A percentile compares a stretch with the other conserved stretches of the same genome.
Evolutionary conservation across 2,329 filamentous ascomycete genomes (phyloP).

Genomic region (Neobulgaria alba): DNA sequence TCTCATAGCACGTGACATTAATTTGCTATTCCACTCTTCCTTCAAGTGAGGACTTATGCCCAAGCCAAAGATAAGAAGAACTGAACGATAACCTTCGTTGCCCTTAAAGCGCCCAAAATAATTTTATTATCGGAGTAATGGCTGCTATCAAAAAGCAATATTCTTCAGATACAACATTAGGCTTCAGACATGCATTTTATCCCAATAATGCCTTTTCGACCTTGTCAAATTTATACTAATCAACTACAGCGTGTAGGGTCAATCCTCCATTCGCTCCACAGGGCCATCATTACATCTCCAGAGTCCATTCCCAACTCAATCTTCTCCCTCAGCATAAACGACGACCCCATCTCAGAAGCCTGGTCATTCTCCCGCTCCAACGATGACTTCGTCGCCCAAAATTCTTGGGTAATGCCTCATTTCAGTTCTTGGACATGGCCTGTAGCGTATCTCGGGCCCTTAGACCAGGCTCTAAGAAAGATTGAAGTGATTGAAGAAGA

Average conservation of each 20-base stretch:
- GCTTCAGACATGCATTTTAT: too few relatives aligned
- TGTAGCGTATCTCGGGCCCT: slow-evolving; percentile 39
- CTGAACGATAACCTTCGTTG: too few relatives aligned
- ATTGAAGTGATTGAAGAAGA: slow-evolving; percentile 32
- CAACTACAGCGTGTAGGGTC: slow-evolving; percentile 36
- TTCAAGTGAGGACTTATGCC: too few relatives aligned
- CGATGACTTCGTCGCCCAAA: slow-evolving; percentile 29
- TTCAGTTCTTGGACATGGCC: slow-evolving; percentile 49
- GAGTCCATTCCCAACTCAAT: slow-evolving; percentile 40
- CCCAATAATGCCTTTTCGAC: too few relatives aligned
- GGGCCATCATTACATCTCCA: slow-evolving; percentile 42
- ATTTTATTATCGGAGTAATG: too few relatives aligned
- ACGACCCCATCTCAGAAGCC: slow-evolving; percentile 36
- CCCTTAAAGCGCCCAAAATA: too few relatives aligned
- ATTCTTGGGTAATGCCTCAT: slow-evolving; percentile 45
- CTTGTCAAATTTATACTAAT: background rate
- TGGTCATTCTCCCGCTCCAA: slow-evolving; percentile 41
- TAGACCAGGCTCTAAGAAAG: slow-evolving; percentile 32
- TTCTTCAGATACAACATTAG: too few relatives aligned
- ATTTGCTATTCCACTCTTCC: too few relatives aligned
- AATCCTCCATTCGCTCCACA: slow-evolving; percentile 45
- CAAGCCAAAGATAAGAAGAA: too few relatives aligned
- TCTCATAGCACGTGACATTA: too few relatives aligned
- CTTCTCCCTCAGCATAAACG: slow-evolving; percentile 44
- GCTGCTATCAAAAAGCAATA: too few relatives aligned